Evolutionary conservation across 2,329 filamentous ascomycete species (phyloP), one percentile per base, ranked within the genome.

Genomic region (Proliferodiscus dingleyae): DNA sequence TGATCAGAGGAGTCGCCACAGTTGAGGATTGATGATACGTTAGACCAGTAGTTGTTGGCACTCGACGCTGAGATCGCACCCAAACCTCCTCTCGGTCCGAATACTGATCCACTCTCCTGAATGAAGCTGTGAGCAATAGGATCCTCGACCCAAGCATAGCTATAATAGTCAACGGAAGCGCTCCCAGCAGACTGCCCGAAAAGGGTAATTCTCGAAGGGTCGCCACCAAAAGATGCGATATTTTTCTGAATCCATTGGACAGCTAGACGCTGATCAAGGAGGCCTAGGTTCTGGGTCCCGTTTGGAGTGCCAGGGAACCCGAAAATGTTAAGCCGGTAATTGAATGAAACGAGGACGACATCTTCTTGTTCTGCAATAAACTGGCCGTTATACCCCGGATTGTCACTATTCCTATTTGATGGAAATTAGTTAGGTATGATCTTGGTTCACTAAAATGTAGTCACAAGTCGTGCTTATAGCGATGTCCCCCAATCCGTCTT

Each of bases 191-290:
- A 68, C 52, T 71, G 66, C 11, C 66, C 71, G 64, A 62, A 71
- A 40, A 70, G 55, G 1, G 64, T 68, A 8, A 70, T 65, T 26
- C 65, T 60, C 1, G 49, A 43, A 5, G 66, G 64, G 47, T 71
- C 65, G n/a, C 68, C 69, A 9, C 68, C 68, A 42, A 71, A 72
- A 0, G 67, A 66, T 1, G 56, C 67, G 26, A 79, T 77, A 49
- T 79, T 78, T 48, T 78, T 72, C 47, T 70, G 68, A 30, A 83
- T 71, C 81, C 81, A 85, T 39, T 51, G 45, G 2, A 84, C 65
- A 7, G 77, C 71, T 13, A 73, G 59, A 49, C 76, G 71, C 63
- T 84, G 80, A 56, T 85, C 81, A 49, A 72, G 68, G 37, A 85
- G 63, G 2, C 83, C 83, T 8, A 54, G 28, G 34, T 59, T 58